These are phyloP conservation scores for Venturia aucupariae DNA, from an alignment of 2,329 filamentous ascomycete genomes.

Conservation along the genomic window DNA sequence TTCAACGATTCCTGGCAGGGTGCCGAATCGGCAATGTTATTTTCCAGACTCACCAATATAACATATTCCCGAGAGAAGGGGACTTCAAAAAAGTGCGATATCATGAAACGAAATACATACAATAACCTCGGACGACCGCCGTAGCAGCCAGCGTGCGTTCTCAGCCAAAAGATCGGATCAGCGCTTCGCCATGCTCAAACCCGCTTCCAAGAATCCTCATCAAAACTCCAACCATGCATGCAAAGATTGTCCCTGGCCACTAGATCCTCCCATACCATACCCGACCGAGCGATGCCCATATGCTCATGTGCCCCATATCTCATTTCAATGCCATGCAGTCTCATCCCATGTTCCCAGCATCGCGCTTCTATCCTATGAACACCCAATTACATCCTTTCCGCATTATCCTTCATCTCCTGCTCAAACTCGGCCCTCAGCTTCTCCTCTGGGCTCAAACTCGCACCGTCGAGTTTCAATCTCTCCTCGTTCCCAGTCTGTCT, in stretches of 20 bases:
- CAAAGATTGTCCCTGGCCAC: neutral
- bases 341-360: neutral
- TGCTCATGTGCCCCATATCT: neutral
- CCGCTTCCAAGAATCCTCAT: neutral
- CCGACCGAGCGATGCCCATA: neutral
- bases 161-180: neutral
- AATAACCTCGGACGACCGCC: neutral
- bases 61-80: too few relatives aligned
- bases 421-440: conserved; percentile 8
- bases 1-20: too few relatives aligned
- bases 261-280: neutral
- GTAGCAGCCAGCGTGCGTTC: neutral
- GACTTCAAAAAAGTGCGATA: neutral
- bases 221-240: neutral
- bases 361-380: neutral
- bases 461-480: neutral
- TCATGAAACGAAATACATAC: neutral
- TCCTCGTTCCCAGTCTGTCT: conserved; percentile 21
- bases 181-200: neutral
- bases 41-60: too few relatives aligned
- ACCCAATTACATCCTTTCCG: conserved; percentile 4
- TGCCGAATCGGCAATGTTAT: too few relatives aligned
- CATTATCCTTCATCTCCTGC: conserved; percentile 12
- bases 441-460: conserved; percentile 1
- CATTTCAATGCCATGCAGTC: neutral